Evolutionary conservation across 345 rosid genomes (phyloP).

Genomic region (Reutealis trisperma): DNA sequence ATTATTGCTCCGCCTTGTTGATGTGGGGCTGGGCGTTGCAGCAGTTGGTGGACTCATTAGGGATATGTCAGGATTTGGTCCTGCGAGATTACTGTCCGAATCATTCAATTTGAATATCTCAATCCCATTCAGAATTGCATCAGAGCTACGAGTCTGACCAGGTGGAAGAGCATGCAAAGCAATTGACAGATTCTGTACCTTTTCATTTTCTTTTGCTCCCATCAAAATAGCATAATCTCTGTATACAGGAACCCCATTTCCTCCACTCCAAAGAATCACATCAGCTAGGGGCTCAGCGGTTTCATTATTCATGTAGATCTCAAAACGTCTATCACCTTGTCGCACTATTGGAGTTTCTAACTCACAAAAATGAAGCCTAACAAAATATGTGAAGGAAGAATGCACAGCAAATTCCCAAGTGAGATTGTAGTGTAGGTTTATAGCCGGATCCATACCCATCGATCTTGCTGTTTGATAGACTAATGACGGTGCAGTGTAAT

Average conservation of each 20-base stretch:
- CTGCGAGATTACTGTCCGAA: not conserved
- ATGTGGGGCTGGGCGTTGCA: not conserved
- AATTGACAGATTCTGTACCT: constrained; percentile 37
- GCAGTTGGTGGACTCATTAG: not conserved
- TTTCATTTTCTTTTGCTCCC: constrained; percentile 12
- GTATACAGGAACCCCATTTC: constrained; percentile 28
- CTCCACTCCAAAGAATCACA: constrained; percentile 20
- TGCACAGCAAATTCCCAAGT: constrained; percentile 51
- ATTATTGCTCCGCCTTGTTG: not conserved
- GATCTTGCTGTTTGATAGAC: constrained; percentile 26
- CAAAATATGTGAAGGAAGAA: constrained; percentile 36
- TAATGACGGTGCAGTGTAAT: constrained; percentile 39
- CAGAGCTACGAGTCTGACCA: constrained; percentile 10
- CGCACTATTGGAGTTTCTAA: constrained; percentile 10
- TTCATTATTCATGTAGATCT: constrained; percentile 26
- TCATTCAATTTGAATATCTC: constrained; percentile 53
- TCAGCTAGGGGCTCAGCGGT: not conserved
- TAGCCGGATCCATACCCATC: constrained; percentile 35
- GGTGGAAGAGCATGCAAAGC: constrained; percentile 16
- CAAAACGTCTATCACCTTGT: constrained; percentile 10
- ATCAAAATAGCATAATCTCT: constrained; percentile 25
- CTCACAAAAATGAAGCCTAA: constrained; percentile 64
- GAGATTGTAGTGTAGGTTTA: constrained; percentile 10
- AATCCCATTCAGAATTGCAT: constrained; percentile 52
- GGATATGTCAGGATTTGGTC: constrained; percentile 30